Conservation (phyloP, 2,329 filamentous ascomycete genomes). For the Ophiocordyceps camponoti-floridani region DNA sequence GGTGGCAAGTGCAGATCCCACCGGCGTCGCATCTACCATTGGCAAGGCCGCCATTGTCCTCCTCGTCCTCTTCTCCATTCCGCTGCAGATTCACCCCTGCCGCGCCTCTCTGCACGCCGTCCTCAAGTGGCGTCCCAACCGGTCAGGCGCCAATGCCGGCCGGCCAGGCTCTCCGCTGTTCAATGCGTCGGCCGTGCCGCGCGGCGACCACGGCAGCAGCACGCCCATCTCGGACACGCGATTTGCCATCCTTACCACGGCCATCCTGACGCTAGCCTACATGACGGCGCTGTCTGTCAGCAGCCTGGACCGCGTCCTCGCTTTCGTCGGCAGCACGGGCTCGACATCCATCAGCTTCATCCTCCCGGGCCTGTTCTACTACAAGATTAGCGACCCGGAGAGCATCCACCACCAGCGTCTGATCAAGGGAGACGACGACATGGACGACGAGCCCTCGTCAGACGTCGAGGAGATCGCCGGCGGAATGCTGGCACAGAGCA, state of each 20-base stretch:
- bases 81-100: slow-evolving; percentile 88
- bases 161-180: slow-evolving; percentile 25
- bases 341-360: slow-evolving; percentile 96
- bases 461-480: slow-evolving; percentile 29
- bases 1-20: slow-evolving; percentile 12
- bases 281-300: slow-evolving; percentile 79
- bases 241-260: slow-evolving; percentile 77
- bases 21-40: slow-evolving; percentile 60
- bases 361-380: slow-evolving; percentile 89
- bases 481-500: slow-evolving; percentile 23
- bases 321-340: slow-evolving; percentile 88
- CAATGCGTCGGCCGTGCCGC: slow-evolving; percentile 13
- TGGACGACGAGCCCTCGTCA: slow-evolving; percentile 35
- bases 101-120: slow-evolving; percentile 89
- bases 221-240: slow-evolving; percentile 66
- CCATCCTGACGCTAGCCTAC: slow-evolving; percentile 72
- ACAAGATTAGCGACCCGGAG: slow-evolving; percentile 88
- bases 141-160: slow-evolving; percentile 17
- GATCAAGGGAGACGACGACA: slow-evolving; percentile 80
- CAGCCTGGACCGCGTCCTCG: slow-evolving; percentile 76
- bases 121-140: slow-evolving; percentile 69
- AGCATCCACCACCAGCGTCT: slow-evolving; percentile 73
- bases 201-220: slow-evolving; percentile 33
- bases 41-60: slow-evolving; percentile 90
- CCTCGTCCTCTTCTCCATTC: slow-evolving; percentile 90